A percentile compares a stretch with the other conserved stretches of the same genome.
Evolutionary conservation across 202 grass and related monocot species (phyloP).

Genomic region (Zoysia matrella): DNA sequence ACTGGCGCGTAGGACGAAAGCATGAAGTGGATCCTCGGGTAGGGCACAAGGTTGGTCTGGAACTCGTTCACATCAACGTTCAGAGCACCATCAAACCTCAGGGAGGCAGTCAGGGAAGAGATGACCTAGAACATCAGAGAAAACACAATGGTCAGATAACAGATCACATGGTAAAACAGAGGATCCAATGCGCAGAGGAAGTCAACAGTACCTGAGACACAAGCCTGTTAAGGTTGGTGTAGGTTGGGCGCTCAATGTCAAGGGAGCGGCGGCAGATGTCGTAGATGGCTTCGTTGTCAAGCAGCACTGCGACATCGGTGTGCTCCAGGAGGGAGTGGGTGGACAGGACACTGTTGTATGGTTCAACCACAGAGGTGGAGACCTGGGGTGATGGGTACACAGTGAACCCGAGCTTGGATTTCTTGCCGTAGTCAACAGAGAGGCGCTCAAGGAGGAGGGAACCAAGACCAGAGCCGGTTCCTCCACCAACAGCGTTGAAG

Average conservation of each 20-base stretch:
- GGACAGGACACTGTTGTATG: conserved; percentile 92
- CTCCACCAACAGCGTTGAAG: conserved; percentile 43
- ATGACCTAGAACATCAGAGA: conserved; percentile 60
- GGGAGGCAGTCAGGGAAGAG: conserved; percentile 59
- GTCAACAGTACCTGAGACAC: conserved; percentile 65
- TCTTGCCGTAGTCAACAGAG: conserved; percentile 77
- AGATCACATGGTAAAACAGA: neutral
- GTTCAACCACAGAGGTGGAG: conserved; percentile 86
- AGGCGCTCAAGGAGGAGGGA: conserved; percentile 87
- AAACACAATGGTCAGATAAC: neutral
- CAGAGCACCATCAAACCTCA: no score
- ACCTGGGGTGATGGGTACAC: conserved; percentile 90
- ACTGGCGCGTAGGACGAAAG: no score
- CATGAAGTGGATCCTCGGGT: no score
- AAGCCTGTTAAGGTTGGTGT: conserved; percentile 90
- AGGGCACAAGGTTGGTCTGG: no score
- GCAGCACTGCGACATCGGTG: conserved; percentile 70
- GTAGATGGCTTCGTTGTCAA: neutral
- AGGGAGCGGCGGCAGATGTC: conserved; percentile 36
- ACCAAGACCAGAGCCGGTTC: conserved; percentile 81
- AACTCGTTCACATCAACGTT: no score
- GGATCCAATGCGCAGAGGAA: neutral
- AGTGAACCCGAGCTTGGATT: conserved; percentile 42
- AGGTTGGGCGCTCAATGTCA: conserved; percentile 90
- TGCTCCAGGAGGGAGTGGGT: conserved; percentile 89